Evolutionary conservation across 2,329 filamentous ascomycete species (phyloP).

Genomic region (Fusarium xyrophilum): DNA sequence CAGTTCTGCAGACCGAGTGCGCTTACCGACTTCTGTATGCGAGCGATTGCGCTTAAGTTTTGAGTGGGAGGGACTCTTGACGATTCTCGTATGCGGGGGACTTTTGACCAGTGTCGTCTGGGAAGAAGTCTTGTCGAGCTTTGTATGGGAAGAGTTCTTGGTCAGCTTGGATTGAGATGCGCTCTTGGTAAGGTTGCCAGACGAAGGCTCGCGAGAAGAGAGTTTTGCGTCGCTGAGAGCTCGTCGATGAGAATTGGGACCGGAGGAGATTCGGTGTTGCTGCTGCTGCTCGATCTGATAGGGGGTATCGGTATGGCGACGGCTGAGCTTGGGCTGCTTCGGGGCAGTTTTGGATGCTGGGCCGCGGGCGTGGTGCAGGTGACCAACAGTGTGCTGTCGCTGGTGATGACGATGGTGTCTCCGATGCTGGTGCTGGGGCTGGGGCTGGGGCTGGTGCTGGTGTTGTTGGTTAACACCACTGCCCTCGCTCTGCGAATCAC

Average conservation of each 20-base stretch:
- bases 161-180: slow-evolving; percentile 60
- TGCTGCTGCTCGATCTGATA: slow-evolving; percentile 42
- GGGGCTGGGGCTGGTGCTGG: slow-evolving; percentile 43
- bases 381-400: slow-evolving; percentile 47
- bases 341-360: slow-evolving; percentile 59
- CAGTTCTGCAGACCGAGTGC: slow-evolving; percentile 63
- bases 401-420: slow-evolving; percentile 45
- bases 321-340: slow-evolving; percentile 56
- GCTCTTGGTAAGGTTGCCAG: slow-evolving; percentile 60
- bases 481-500: slow-evolving; percentile 46
- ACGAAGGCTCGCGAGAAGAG: slow-evolving; percentile 51
- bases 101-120: slow-evolving; percentile 47
- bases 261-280: slow-evolving; percentile 19
- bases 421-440: slow-evolving; percentile 43
- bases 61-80: slow-evolving; percentile 62
- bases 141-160: slow-evolving; percentile 62
- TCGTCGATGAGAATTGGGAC: slow-evolving; percentile 53
- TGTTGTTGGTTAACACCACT: slow-evolving; percentile 43
- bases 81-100: slow-evolving; percentile 53
- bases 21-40: slow-evolving; percentile 50
- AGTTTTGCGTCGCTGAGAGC: slow-evolving; percentile 60
- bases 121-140: slow-evolving; percentile 56
- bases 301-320: slow-evolving; percentile 52
- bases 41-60: slow-evolving; percentile 49
- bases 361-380: slow-evolving; percentile 59